Evolutionary conservation across 352 stramenopile species (phyloP), one percentile per base, ranked within the genome.

Genomic region (Globisporangium paddicum): DNA sequence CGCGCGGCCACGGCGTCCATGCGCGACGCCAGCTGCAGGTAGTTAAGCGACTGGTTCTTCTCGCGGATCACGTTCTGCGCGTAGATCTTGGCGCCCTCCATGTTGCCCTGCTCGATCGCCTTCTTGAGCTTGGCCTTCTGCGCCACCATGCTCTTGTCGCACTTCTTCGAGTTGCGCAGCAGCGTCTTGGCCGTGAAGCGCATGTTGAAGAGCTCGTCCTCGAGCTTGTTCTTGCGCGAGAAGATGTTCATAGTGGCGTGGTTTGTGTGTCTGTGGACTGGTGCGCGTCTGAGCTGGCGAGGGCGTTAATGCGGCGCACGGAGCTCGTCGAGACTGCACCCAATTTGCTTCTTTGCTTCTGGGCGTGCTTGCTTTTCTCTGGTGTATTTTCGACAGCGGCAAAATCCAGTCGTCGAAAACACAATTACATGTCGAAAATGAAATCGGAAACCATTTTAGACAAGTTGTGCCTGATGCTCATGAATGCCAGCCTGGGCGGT

Each of bases 31-130:
- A 99, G 79, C 60, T 96, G 82, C 60, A 99, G 76, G 72, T 98
- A 98, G 79, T 95, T 99, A 37, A 99, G 72, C 44, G 95, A 85
- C 80, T 90, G 82, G 58, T 83, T 90, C 73, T 92, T 92, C 63
- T 91, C 80, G 30, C 84, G 76, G 64, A 95, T 95, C 34, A 81
- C 82, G 62, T 95, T 94, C 69, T 90, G 95, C 51, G 94, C 97
- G 77, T 99, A 99, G 71, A 99, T 98, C 63, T 96, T 96, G 48
- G 97, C 97, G 28, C 95, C 96, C 63, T 99, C 97, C 70, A 97
- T 97, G 79, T 99, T 98, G 46, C 96, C 95, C 69, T 98, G 86
- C 77, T 97, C 79, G 62, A 96, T 95, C 44, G 95, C 93, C 67
- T 98, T 98, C 75, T 98, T 98, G 21, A 99, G 79, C 70, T 99